Conservation (phyloP, 768 basidiomycete genomes). For the Mycena leptocephala region DNA sequence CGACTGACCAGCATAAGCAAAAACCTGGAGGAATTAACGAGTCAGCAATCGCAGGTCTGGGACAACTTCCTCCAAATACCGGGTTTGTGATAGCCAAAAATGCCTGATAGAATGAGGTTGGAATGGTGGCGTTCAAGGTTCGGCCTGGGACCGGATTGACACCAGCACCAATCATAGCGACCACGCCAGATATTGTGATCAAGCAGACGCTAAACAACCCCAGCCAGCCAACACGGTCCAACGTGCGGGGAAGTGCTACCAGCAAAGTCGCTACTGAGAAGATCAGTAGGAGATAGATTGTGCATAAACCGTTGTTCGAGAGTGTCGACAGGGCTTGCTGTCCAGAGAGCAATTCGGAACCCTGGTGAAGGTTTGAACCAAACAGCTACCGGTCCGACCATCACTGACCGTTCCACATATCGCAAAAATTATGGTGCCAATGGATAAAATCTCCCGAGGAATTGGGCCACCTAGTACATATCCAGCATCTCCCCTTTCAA, state of each 20-base stretch:
- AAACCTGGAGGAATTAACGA: constrained; percentile 51
- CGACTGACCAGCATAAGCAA: constrained; percentile 64
- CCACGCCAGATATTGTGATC: constrained; percentile 62
- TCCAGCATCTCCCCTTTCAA: constrained; percentile 64
- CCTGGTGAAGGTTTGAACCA: constrained; percentile 47
- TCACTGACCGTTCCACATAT: constrained; percentile 58
- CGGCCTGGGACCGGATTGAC: constrained; percentile 61
- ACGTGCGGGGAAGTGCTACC: constrained; percentile 63
- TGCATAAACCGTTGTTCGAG: constrained; percentile 65
- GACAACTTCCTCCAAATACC: constrained; percentile 42
- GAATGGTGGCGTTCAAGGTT: constrained; percentile 52
- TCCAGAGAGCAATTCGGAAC: constrained; percentile 65
- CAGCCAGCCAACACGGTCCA: constrained; percentile 64
- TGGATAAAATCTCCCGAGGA: constrained; percentile 60
- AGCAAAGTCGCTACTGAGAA: constrained; percentile 61
- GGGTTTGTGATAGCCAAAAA: constrained; percentile 71
- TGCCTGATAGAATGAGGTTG: constrained; percentile 62
- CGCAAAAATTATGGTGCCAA: constrained; percentile 68
- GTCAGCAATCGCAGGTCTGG: not conserved
- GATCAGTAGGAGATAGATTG: constrained; percentile 62
- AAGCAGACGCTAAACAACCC: constrained; percentile 59
- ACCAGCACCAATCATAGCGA: constrained; percentile 69
- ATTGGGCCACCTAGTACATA: constrained; percentile 65
- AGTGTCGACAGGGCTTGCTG: constrained; percentile 67
- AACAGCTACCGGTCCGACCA: not conserved